Percentiles rank a stretch among this genome's conserved stretches.
These are phyloP conservation scores for Capsicum pubescens DNA, from an alignment of 257 asterid genomes.

Conservation along the genomic window DNA sequence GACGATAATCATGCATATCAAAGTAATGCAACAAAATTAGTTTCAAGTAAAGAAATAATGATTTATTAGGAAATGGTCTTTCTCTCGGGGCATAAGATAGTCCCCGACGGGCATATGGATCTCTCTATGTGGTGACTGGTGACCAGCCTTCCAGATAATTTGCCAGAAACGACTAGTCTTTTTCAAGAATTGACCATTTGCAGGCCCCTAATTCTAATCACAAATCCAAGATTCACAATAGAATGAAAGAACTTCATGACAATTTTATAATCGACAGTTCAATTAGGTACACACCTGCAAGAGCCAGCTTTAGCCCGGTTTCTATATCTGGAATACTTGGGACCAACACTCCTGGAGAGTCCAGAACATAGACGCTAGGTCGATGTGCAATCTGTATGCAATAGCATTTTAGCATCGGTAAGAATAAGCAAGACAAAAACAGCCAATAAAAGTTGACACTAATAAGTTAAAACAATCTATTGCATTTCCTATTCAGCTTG, in stretches of 20 bases:
- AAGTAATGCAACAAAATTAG: background rate
- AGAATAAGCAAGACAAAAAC: background rate
- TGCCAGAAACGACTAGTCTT: background rate
- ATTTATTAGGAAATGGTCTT: background rate
- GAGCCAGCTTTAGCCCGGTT: constrained; percentile 91
- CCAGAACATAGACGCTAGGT: constrained; percentile 95
- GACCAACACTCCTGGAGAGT: constrained; percentile 94
- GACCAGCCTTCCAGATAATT: background rate
- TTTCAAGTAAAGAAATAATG: background rate
- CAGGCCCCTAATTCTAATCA: background rate
- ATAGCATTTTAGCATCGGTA: background rate
- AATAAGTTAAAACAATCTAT: too few relatives aligned
- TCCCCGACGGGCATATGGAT: background rate
- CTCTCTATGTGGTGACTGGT: background rate
- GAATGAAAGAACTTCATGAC: background rate
- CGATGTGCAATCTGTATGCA: constrained; percentile 76
- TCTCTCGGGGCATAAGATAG: background rate
- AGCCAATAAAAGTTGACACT: background rate
- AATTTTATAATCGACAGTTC: background rate
- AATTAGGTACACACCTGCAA: constrained; percentile 61
- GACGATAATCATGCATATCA: background rate
- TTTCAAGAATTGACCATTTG: background rate
- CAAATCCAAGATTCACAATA: background rate
- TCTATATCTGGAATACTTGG: constrained; percentile 87
- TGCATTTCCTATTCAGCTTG: background rate